Conservation (phyloP, 106 monocot species). For the Dendrobium chrysotoxum region DNA sequence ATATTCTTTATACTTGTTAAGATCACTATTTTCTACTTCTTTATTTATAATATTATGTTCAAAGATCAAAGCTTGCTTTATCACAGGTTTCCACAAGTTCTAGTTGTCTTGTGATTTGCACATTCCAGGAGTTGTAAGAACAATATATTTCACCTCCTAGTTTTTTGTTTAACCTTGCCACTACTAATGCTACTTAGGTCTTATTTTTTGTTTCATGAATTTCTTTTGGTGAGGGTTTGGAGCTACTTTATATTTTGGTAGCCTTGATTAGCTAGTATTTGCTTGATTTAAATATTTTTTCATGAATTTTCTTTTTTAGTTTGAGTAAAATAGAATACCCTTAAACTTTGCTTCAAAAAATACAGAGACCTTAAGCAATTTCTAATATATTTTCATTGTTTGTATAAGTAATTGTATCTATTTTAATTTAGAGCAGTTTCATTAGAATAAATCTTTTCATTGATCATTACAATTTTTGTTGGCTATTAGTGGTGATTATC, state of each 20-base stretch:
- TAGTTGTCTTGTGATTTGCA: slow-evolving; percentile 72
- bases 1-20: neutral
- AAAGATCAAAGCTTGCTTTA: neutral
- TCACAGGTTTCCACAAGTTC: slow-evolving; percentile 74
- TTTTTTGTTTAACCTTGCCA: slow-evolving; percentile 93
- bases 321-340: neutral
- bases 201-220: neutral
- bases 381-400: neutral
- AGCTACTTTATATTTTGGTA: neutral
- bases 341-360: neutral
- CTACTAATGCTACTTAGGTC: slow-evolving; percentile 92
- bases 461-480: slow-evolving; percentile 54
- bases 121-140: slow-evolving; percentile 71
- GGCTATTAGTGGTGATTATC: slow-evolving; percentile 90
- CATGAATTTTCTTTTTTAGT: neutral
- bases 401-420: neutral
- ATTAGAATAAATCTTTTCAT: slow-evolving; percentile 4
- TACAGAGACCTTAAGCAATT: neutral
- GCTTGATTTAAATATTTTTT: neutral
- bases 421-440: neutral
- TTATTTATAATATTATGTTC: neutral
- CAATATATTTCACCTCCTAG: slow-evolving; percentile 81
- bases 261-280: neutral
- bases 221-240: neutral
- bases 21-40: neutral